phyloP scores from a whole-genome alignment of 805 yeast species.

The Candida quercuum region DNA sequence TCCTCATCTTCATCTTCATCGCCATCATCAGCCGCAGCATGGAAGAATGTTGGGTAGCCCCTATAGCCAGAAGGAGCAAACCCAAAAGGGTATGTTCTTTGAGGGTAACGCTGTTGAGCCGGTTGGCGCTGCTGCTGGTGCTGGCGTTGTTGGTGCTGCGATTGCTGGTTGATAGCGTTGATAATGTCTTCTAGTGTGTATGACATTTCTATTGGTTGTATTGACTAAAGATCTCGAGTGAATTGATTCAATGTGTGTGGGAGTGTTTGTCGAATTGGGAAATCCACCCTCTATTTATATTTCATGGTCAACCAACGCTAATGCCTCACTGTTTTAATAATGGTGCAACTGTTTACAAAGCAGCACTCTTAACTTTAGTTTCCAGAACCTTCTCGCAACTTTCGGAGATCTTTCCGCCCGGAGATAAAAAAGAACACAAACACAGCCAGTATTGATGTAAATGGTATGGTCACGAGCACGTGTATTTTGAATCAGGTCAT shows the following conservation, averaged over 20 bases:
- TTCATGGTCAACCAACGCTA: too few species aligned
- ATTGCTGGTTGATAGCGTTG: neutral
- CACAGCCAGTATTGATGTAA: too few species aligned
- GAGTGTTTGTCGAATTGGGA: too few species aligned
- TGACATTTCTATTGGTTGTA: neutral
- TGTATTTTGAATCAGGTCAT: too few species aligned
- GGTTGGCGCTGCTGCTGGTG: neutral
- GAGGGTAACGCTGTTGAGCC: too few species aligned
- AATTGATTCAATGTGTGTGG: too few species aligned
- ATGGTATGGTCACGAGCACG: too few species aligned
- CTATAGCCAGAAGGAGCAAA: neutral
- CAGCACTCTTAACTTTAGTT: neutral
- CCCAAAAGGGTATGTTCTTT: too few species aligned
- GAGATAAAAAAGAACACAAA: too few species aligned
- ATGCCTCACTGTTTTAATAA: too few species aligned
- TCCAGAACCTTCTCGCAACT: conserved; percentile 1
- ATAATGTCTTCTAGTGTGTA: neutral
- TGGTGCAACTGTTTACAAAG: neutral
- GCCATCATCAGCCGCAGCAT: neutral
- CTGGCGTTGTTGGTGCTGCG: neutral
- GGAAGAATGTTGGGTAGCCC: neutral
- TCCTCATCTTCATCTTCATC: conserved; percentile 1
- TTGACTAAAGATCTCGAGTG: too few species aligned
- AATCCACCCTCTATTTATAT: too few species aligned
- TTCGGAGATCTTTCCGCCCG: neutral